These are phyloP conservation scores for Blastocystis sp. DNA, from an alignment of 352 stramenopile species.

Conservation along the genomic window DNA sequence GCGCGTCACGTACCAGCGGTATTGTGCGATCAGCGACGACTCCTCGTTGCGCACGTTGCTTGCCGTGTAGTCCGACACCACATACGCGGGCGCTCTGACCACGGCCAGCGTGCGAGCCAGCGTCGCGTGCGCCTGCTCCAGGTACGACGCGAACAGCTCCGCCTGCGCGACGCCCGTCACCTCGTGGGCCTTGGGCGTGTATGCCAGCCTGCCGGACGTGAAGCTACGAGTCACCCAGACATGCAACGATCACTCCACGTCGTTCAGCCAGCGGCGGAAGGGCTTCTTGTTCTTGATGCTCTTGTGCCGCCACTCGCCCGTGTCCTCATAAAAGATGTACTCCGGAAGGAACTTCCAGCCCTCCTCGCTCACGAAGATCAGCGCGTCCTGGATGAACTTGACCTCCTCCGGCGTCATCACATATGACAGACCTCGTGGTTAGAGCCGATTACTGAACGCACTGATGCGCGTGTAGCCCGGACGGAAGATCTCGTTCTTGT, in stretches of 20 bases:
- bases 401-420: conserved; percentile 78
- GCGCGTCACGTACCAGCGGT: conserved; percentile 51
- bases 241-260: neutral
- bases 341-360: conserved; percentile 87
- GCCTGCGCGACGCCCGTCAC: neutral
- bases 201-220: neutral
- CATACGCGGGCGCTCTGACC: conserved; percentile 9
- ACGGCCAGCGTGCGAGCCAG: neutral
- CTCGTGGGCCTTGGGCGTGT: conserved; percentile 34
- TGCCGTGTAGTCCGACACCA: conserved; percentile 26
- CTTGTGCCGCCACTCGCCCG: conserved; percentile 85
- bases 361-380: conserved; percentile 86
- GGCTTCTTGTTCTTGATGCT: conserved; percentile 76
- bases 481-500: conserved; percentile 85
- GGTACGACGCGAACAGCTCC: neutral
- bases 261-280: conserved; percentile 73
- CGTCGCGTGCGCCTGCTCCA: neutral
- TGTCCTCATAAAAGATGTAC: conserved; percentile 89
- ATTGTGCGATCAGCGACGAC: conserved; percentile 5
- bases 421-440: conserved; percentile 73
- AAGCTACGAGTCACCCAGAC: neutral
- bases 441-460: conserved; percentile 77
- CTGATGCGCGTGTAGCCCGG: conserved; percentile 89
- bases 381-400: conserved; percentile 86
- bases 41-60: conserved; percentile 37